phyloP scores from a whole-genome alignment of 2,329 filamentous ascomycete genomes.

The Aureobasidium uvarum region DNA sequence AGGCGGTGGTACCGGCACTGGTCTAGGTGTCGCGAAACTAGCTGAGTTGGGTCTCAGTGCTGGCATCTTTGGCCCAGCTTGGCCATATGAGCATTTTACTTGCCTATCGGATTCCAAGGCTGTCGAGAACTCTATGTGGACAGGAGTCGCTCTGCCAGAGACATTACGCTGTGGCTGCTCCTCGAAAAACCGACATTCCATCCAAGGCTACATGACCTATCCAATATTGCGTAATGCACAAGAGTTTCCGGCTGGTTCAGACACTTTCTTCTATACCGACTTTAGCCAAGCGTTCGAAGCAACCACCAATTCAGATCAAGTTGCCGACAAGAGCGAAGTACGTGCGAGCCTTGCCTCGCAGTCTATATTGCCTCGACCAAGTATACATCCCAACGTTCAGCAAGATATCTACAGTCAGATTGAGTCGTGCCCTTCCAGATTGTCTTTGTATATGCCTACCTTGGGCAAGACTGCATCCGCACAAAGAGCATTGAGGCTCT shows the following conservation, averaged over 20 bases:
- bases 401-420: neutral
- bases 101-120: slow-evolving; percentile 29
- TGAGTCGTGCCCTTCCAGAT: neutral
- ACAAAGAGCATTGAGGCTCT: slow-evolving; percentile 34
- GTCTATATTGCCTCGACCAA: slow-evolving; percentile 35
- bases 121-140: slow-evolving; percentile 41
- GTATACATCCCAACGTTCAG: neutral
- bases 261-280: slow-evolving; percentile 42
- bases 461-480: neutral
- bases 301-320: no score
- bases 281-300: slow-evolving; percentile 38
- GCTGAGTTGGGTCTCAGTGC: slow-evolving; percentile 40
- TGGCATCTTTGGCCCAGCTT: slow-evolving; percentile 49
- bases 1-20: slow-evolving; percentile 46
- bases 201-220: slow-evolving; percentile 19
- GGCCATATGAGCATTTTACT: slow-evolving; percentile 49
- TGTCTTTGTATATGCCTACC: neutral
- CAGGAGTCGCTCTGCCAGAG: slow-evolving; percentile 35
- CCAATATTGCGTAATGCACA: slow-evolving; percentile 37
- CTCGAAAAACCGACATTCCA: slow-evolving; percentile 33
- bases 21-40: slow-evolving; percentile 42
- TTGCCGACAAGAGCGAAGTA: neutral
- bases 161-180: slow-evolving; percentile 39
- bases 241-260: slow-evolving; percentile 38
- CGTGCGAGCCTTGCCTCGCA: slow-evolving; percentile 37